A percentile compares a stretch with the other conserved stretches of the same genome.
Conservation (phyloP, 208 protist species). For the Trypanosomatidae sp. region DNA sequence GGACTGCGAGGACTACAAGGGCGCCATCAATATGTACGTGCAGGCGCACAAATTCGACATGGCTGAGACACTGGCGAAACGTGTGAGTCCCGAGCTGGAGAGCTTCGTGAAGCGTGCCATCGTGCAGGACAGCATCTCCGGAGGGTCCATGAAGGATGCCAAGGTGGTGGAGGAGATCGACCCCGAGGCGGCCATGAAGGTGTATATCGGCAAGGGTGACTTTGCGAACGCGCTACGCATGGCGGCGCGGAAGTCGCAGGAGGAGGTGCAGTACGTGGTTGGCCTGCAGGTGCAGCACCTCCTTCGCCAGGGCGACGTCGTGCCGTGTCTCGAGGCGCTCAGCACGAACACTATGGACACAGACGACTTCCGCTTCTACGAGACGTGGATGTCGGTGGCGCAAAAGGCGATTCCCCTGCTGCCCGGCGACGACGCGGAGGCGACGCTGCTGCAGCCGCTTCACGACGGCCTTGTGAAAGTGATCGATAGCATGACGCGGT, state of each 20-base stretch:
- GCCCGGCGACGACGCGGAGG: conserved; percentile 22
- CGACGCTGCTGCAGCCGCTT: conserved; percentile 42
- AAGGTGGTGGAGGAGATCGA: conserved; percentile 90
- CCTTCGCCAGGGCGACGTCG: conserved; percentile 52
- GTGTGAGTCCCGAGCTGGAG: conserved; percentile 84
- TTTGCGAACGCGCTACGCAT: conserved; percentile 83
- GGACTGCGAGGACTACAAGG: conserved; percentile 92
- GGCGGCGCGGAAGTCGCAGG: conserved; percentile 59
- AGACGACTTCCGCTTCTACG: conserved; percentile 91
- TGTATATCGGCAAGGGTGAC: conserved; percentile 83
- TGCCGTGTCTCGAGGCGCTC: conserved; percentile 65
- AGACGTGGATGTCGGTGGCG: conserved; percentile 72
- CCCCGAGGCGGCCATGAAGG: conserved; percentile 87
- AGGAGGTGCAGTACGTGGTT: conserved; percentile 74
- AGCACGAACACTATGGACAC: conserved; percentile 60
- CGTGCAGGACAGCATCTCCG: conserved; percentile 88
- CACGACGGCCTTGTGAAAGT: conserved; percentile 70
- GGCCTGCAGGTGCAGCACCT: conserved; percentile 79
- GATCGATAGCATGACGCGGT: conserved; percentile 66
- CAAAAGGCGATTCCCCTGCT: conserved; percentile 59
- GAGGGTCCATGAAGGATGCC: conserved; percentile 66
- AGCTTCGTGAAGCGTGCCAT: conserved; percentile 90
- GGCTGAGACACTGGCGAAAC: conserved; percentile 82
- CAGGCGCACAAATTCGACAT: conserved; percentile 92
- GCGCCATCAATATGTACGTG: conserved; percentile 95